These are phyloP conservation scores for Akanthomyces uredinophilus DNA, from an alignment of 2,329 filamentous ascomycete genomes.

Conservation along the genomic window DNA sequence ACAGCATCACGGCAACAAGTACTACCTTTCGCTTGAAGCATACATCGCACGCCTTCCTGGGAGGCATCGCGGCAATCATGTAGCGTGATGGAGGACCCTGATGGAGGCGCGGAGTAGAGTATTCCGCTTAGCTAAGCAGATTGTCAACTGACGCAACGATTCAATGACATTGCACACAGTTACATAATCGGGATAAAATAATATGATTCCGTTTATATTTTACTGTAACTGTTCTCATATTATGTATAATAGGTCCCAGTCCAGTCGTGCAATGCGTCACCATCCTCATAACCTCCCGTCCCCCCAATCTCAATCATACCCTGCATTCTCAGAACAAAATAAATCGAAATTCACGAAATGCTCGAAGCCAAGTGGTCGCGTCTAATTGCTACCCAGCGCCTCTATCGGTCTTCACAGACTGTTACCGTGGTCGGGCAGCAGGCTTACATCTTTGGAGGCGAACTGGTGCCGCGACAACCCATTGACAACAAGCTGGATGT, in stretches of 20 bases:
- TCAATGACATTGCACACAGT: not conserved
- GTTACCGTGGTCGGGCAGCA: slow-evolving; percentile 35
- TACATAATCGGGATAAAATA: slow-evolving; percentile 3
- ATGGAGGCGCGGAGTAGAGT: not conserved
- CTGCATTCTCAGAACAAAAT: not conserved
- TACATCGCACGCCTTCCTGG: slow-evolving; percentile 14
- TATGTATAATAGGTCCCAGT: no score
- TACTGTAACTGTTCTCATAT: no score
- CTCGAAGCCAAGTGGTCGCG: slow-evolving; percentile 2
- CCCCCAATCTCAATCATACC: no score
- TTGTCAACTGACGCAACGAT: not conserved
- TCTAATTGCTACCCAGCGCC: slow-evolving; percentile 20
- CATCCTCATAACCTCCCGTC: no score
- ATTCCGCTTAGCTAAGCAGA: slow-evolving; percentile 7
- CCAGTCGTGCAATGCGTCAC: no score
- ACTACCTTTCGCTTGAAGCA: slow-evolving; percentile 17
- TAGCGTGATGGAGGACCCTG: not conserved
- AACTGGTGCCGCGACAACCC: slow-evolving; percentile 45
- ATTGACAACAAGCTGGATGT: slow-evolving; percentile 44
- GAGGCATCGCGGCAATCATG: slow-evolving; percentile 1
- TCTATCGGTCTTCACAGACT: slow-evolving; percentile 47
- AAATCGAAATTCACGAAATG: slow-evolving; percentile 5
- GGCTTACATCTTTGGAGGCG: slow-evolving; percentile 47
- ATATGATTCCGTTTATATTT: no score
- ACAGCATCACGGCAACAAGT: not conserved